Evolutionary conservation across 768 basidiomycete species (phyloP), one percentile per base, ranked within the genome.

Genomic region (Kwoniella botswanensis): DNA sequence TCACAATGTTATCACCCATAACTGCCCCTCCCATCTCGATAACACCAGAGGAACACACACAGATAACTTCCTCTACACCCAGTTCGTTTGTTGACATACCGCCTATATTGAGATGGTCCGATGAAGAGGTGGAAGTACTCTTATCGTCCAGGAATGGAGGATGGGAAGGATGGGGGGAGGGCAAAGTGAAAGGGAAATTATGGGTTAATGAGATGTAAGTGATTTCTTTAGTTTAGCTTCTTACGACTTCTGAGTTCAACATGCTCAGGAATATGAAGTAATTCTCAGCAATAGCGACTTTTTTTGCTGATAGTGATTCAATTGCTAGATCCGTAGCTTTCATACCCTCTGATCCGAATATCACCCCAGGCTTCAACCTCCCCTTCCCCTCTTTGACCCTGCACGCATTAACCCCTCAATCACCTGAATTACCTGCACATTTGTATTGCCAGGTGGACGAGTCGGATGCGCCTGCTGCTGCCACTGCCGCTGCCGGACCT

Each of bases 391-490:
- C 90, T 5, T 92, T 99, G 79, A 96, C 93, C 0, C 88, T 99
- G 2, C 97, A 99, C 77, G 97, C 97, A 26, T 88, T 95, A 65
- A 93, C 94, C 0, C 90, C 93, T 56, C 88, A 89, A 5, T 55
- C 57, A 9, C 66, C 73, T 9, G 70, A 69, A 7, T 15, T 73
- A 17, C 67, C 76, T 10, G 71, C 81, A n/a, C 76, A 81, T 67
- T 68, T 98, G 80, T 98, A 98, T 83, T 97, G 94, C 81, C 97
- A 99, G 76, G 88, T 98, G 12, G 95, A 97, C 76, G 93, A 93
- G 61, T 84, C 84, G n/a, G 84, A 81, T 21, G 78, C 76, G 2
- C 74, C 43, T 17, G 15, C 42, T 50, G 24, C 17, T 17, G 43
- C 42, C n/a, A 55, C 43, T 17, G 15, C 42, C 22, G 24, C 17